phyloP scores from a whole-genome alignment of 345 rosid genomes.

The Gossypium anomalum region DNA sequence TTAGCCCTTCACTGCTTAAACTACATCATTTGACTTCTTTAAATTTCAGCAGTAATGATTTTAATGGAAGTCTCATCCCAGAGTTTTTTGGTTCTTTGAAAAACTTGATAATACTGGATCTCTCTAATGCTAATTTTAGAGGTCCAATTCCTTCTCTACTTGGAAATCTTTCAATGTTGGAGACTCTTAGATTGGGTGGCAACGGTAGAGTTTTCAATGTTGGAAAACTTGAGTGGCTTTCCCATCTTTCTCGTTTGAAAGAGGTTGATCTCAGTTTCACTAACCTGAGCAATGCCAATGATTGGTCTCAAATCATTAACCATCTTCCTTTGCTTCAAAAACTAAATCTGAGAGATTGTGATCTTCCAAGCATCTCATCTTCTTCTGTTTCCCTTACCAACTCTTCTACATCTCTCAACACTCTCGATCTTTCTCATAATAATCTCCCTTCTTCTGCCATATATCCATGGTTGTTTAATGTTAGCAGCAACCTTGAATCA shows the following conservation, averaged over 20 bases:
- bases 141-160: constrained; percentile 31
- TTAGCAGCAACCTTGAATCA: too few relatives aligned
- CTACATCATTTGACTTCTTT: constrained; percentile 35
- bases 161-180: too few relatives aligned
- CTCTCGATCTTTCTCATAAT: not conserved
- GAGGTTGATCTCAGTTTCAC: not conserved
- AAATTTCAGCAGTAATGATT: constrained; percentile 28
- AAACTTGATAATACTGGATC: constrained; percentile 34
- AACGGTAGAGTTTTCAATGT: too few relatives aligned
- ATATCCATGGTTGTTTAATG: too few relatives aligned
- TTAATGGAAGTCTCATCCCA: constrained; percentile 28
- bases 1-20: constrained; percentile 31
- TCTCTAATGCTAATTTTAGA: constrained; percentile 32
- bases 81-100: constrained; percentile 26
- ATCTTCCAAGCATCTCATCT: not conserved
- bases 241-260: not conserved
- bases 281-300: not conserved
- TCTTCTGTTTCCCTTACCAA: not conserved
- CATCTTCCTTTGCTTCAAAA: not conserved
- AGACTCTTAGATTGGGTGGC: too few relatives aligned
- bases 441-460: too few relatives aligned
- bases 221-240: not conserved
- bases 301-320: not conserved
- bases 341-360: not conserved
- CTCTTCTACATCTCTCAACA: not conserved